These are phyloP conservation scores for Aspergillus ruber DNA, from an alignment of 2,329 filamentous ascomycete genomes.

Conservation along the genomic window DNA sequence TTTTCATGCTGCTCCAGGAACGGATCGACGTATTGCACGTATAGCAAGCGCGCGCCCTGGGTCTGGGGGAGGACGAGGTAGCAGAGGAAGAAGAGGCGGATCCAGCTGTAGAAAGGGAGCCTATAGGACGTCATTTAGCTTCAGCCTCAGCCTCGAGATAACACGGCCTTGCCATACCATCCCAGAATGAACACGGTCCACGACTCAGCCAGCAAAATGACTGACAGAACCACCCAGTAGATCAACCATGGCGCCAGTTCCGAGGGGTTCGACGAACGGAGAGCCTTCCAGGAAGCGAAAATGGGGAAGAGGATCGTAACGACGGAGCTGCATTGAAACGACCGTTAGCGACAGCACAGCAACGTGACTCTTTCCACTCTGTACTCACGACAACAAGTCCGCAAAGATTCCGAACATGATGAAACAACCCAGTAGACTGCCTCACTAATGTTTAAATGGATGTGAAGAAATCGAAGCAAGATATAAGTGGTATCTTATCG, in stretches of 20 bases:
- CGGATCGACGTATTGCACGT: conserved; percentile 77
- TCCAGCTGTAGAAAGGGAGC: conserved; percentile 90
- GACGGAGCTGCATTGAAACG: conserved; percentile 57
- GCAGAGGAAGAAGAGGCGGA: conserved; percentile 77
- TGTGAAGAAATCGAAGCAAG: background rate
- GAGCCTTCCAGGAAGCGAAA: conserved; percentile 95
- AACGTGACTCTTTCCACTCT: background rate
- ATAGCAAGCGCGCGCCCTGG: conserved; percentile 83
- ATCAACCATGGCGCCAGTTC: conserved; percentile 96
- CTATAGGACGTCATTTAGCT: conserved; percentile 32
- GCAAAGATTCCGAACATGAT: conserved; percentile 72
- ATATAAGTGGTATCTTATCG: background rate
- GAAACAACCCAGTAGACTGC: background rate
- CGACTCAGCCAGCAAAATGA: conserved; percentile 73
- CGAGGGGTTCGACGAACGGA: conserved; percentile 83
- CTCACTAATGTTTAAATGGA: background rate
- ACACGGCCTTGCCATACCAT: conserved; percentile 51
- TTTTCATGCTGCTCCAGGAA: conserved; percentile 81
- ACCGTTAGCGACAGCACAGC: background rate
- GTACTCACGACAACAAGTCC: conserved; percentile 66
- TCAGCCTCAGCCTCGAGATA: background rate
- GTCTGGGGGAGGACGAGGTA: conserved; percentile 97
- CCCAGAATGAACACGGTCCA: conserved; percentile 80
- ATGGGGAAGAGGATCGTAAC: conserved; percentile 89
- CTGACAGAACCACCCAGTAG: conserved; percentile 94